Base-by-base conservation (phyloP, 352 stramenopile species). In the Globisporangium megalacanthum region DNA sequence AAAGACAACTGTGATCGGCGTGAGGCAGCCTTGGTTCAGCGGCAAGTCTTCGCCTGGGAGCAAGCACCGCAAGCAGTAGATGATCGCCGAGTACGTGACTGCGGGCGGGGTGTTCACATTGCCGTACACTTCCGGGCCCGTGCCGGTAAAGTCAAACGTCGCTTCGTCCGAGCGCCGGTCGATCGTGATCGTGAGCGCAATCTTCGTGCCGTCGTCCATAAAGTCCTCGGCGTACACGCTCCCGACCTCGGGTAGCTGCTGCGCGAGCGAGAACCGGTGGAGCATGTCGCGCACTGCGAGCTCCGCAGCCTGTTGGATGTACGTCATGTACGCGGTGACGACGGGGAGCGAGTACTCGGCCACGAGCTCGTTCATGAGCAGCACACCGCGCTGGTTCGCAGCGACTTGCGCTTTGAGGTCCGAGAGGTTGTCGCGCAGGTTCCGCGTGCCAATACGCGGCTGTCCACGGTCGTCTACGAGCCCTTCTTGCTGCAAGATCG, bases 181-280 rank as follows among this genome's bases (percentile, higher is more conserved):
- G 58, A 99, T 98, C 33, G 92, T 93, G 65, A 99, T 97, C 31
- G 86, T 88, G 17, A 99, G 74, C 19, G 87, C 75, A 66, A 99
- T 99, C 33, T 85, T 95, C 49, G 95, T 99, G 58, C 97, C 97
- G 74, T 99, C 97, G 68, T 99, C 97, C 92, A 99, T 98, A 56
- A 97, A 97, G 66, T 99, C 97, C 64, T 98, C 86, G 6, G 97
- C 95, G 36, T 80, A 69, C n/a, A 98, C 88, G 19, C 73, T 92
- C 36, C 86, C 90, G 42, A 96, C 66, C 51, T 95, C 79, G 10
- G 79, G 74, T 9, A 96, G 64, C n/a, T 83, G 64, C 50, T 77
- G 71, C 44, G 73, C 61, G 9, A 94, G 69, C 65, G 90, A 97
- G 69, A 98, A 98, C 49, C 92, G 68, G 68, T 97, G 90, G 22